Base-by-base conservation (phyloP, 805 yeast species). In the Sugiyamaella chiloensis region DNA sequence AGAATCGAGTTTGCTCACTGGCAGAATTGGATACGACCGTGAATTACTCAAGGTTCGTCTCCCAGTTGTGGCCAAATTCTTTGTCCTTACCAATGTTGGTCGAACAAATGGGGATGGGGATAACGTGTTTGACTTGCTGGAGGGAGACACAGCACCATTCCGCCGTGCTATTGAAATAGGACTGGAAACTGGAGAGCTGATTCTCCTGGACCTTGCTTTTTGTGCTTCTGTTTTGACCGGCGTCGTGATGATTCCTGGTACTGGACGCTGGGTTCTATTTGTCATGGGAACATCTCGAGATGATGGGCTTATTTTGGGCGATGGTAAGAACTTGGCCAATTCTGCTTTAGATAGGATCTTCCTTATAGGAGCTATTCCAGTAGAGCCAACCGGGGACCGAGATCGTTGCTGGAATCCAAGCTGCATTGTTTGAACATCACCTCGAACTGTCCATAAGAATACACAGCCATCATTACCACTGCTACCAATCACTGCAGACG, bases 401-500 rank as follows among this genome's bases (percentile, higher is more conserved):
- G 31, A 9, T 36, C 19, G 44, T n/a, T n/a, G n/a, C n/a, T n/a
- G n/a, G n/a, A n/a, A n/a, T n/a, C n/a, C n/a, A n/a, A n/a, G n/a
- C 5, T 12, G 42, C 32, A n/a, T 37, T 19, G 12, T 42, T 41
- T 20, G 21, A n/a, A 26, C 32, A 26, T n/a, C 42, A 39, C 21
- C 14, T n/a, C 17, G 29, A 14, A 48, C 31, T 12, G 29, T 32
- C 64, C 63, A 59, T 17, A 58, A 27, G 29, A 60, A 60, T 1
- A 60, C 32, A 32, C 62, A 56, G 1, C 63, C 64, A 35, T 60
- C 62, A 21, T 47, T 43, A 2, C 60, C 58, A n/a, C 57, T 44
- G 29, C 60, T 60, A 12, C 50, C 59, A 12, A 57, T 31, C 11
- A 41, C 46, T 12, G 46, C 27, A 11, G 32, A n/a, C 6, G 21